Evolutionary conservation across 805 yeast genomes (phyloP).

Genomic region (Kodamaea sagamina): DNA sequence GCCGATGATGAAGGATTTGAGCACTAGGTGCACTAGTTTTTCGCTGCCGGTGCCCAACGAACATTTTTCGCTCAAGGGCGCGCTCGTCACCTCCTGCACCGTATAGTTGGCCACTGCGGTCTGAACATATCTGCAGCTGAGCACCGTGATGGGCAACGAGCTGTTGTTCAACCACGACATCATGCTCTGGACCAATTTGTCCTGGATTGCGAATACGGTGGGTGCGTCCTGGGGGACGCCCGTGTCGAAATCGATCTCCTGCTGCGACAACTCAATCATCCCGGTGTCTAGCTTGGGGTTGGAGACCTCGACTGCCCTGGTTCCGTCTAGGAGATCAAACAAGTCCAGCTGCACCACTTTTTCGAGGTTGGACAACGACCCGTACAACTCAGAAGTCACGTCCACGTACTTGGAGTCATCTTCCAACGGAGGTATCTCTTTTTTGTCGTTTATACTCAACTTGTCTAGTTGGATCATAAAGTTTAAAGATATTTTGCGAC

Average conservation of each 20-base stretch:
- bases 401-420: constrained; percentile 39
- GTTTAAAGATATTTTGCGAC: constrained; percentile 1
- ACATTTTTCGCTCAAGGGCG: constrained; percentile 6
- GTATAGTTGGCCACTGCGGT: constrained; percentile 46
- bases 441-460: neutral
- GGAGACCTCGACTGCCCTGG: constrained; percentile 80
- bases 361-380: constrained; percentile 44
- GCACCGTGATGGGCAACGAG: constrained; percentile 72
- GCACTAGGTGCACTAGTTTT: constrained; percentile 30
- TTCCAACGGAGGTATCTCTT: neutral
- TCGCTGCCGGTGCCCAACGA: neutral
- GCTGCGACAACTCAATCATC: constrained; percentile 47
- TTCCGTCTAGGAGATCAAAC: constrained; percentile 77
- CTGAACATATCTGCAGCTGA: constrained; percentile 75
- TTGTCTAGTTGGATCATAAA: neutral
- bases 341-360: constrained; percentile 58
- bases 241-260: constrained; percentile 51
- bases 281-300: constrained; percentile 80
- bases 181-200: constrained; percentile 53
- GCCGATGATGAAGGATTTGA: constrained; percentile 54
- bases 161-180: constrained; percentile 78
- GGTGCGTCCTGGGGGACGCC: constrained; percentile 23
- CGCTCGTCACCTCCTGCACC: neutral
- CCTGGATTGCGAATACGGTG: constrained; percentile 53
- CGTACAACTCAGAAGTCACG: constrained; percentile 55